Evolutionary conservation across 1,139 yeast species (phyloP).

Genomic region (Meyerozyma guilliermondii): DNA sequence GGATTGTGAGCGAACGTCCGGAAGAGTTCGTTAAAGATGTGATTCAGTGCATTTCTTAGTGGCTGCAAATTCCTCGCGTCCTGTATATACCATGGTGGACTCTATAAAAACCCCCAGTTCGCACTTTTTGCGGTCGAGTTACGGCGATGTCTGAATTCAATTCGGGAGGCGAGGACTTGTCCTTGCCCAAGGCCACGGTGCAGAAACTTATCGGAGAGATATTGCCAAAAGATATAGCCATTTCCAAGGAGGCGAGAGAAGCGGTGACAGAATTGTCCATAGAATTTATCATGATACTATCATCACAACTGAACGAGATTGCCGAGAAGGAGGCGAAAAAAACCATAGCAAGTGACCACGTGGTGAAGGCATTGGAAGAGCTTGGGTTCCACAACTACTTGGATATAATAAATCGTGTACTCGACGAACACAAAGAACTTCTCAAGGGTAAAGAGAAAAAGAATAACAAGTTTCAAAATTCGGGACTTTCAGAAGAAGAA

Average conservation of each 20-base stretch:
- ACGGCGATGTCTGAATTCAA: slow-evolving; percentile 31
- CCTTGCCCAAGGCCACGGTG: slow-evolving; percentile 74
- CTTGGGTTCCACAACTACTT: slow-evolving; percentile 84
- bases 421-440: slow-evolving; percentile 82
- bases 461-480: slow-evolving; percentile 87
- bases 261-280: slow-evolving; percentile 95
- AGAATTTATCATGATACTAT: slow-evolving; percentile 89
- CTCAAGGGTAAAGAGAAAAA: slow-evolving; percentile 87
- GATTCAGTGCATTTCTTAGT: slow-evolving; percentile 13
- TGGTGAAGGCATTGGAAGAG: slow-evolving; percentile 81
- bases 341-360: slow-evolving; percentile 96
- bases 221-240: slow-evolving; percentile 77
- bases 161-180: slow-evolving; percentile 37
- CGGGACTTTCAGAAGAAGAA: slow-evolving; percentile 91
- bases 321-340: slow-evolving; percentile 96
- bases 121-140: slow-evolving; percentile 1
- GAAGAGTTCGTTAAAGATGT: slow-evolving; percentile 26
- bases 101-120: not conserved
- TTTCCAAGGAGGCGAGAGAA: slow-evolving; percentile 91
- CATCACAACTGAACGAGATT: slow-evolving; percentile 91
- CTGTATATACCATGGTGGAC: not conserved
- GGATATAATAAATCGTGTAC: slow-evolving; percentile 74
- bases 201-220: slow-evolving; percentile 91
- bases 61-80: slow-evolving; percentile 2
- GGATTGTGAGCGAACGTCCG: slow-evolving; percentile 41